phyloP scores from a whole-genome alignment of 306 rosid species.

The Sphenostylis stenocarpa region DNA sequence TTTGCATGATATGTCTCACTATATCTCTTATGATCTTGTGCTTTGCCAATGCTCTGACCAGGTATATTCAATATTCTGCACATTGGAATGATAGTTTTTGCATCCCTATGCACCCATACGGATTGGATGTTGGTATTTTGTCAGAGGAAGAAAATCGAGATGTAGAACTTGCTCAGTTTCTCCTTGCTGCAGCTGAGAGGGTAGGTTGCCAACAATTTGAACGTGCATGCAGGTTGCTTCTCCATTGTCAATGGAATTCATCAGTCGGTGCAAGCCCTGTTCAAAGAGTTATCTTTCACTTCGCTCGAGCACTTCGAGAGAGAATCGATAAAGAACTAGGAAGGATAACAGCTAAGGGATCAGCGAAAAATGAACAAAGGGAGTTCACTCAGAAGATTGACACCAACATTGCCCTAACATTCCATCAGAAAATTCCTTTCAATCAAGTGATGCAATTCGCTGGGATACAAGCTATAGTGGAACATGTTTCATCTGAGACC shows the following conservation, averaged over 20 bases:
- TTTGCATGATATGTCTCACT: neutral
- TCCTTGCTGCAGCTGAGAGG: constrained; percentile 72
- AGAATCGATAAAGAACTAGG: constrained; percentile 60
- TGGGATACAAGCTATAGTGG: constrained; percentile 62
- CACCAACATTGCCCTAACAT: constrained; percentile 9
- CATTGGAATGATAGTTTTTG: constrained; percentile 43
- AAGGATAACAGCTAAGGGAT: neutral
- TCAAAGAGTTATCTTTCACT: constrained; percentile 56
- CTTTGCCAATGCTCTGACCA: neutral
- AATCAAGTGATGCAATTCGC: constrained; percentile 50
- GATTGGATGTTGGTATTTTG: constrained; percentile 44
- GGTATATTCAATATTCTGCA: constrained; percentile 51
- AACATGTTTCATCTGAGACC: constrained; percentile 45
- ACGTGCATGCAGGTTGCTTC: constrained; percentile 60
- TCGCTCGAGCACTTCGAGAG: constrained; percentile 59
- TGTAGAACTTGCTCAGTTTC: constrained; percentile 67
- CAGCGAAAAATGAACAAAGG: constrained; percentile 1
- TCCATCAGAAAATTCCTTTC: constrained; percentile 56
- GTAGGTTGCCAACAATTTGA: constrained; percentile 62
- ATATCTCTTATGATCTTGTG: neutral
- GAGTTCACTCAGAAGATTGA: constrained; percentile 17
- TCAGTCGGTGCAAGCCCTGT: constrained; percentile 37
- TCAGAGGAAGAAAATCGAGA: constrained; percentile 61
- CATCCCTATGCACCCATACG: constrained; percentile 58
- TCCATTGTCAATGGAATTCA: constrained; percentile 52